Percentiles rank a stretch among this genome's conserved stretches.
Evolutionary conservation across 768 basidiomycete genomes (phyloP).

Genomic region (Lentinus tigrinus): DNA sequence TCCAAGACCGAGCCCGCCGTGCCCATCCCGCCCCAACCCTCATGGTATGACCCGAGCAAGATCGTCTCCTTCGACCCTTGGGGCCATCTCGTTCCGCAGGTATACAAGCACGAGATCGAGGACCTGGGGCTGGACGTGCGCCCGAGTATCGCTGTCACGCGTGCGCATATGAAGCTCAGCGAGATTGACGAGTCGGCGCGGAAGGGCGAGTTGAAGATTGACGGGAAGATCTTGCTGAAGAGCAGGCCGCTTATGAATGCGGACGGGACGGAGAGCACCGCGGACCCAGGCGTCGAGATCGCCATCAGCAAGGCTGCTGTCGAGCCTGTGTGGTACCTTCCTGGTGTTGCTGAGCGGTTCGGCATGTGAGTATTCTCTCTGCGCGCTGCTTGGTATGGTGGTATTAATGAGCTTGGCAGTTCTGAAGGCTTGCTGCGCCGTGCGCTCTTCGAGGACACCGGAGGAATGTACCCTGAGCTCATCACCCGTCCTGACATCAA

Average conservation of each 20-base stretch:
- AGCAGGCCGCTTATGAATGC: constrained; percentile 61
- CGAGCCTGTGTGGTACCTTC: constrained; percentile 95
- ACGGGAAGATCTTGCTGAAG: constrained; percentile 80
- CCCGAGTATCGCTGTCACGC: constrained; percentile 92
- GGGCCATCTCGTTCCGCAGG: constrained; percentile 81
- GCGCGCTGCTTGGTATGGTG: background rate
- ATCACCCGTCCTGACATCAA: constrained; percentile 96
- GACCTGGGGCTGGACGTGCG: constrained; percentile 76
- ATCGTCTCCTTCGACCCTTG: constrained; percentile 94
- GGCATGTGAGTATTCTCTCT: constrained; percentile 62
- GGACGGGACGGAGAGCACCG: constrained; percentile 57
- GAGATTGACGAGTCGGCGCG: constrained; percentile 85
- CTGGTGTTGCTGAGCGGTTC: constrained; percentile 92
- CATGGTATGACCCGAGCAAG: constrained; percentile 75
- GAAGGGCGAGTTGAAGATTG: constrained; percentile 69
- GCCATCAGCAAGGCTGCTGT: constrained; percentile 90
- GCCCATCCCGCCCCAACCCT: constrained; percentile 67
- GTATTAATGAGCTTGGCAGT: constrained; percentile 34
- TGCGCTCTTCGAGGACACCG: constrained; percentile 95
- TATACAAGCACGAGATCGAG: constrained; percentile 62
- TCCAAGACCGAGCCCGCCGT: constrained; percentile 83
- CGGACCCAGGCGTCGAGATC: constrained; percentile 81
- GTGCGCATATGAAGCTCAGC: constrained; percentile 90
- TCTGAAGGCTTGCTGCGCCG: constrained; percentile 83
- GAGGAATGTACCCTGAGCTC: constrained; percentile 94